phyloP scores from a whole-genome alignment of 78 protist genomes.

The Dictyostelium firmibasis region DNA sequence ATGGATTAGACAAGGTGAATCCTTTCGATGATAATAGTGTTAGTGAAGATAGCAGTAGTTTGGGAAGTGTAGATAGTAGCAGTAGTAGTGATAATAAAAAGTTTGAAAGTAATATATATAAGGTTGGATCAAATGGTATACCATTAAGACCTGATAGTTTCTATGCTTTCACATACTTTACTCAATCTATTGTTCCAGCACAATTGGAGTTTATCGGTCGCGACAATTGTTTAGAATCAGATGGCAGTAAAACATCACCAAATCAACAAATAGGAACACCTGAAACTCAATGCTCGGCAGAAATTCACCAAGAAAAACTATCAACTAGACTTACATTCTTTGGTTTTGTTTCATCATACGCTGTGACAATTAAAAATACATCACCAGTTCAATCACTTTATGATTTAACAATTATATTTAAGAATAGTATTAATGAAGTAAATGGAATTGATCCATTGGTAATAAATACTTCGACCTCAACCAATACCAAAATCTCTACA shows the following conservation, averaged over 20 bases:
- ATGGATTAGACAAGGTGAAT: constrained; percentile 3
- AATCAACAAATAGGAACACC: neutral
- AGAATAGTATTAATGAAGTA: neutral
- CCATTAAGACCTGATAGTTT: constrained; percentile 18
- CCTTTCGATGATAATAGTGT: neutral
- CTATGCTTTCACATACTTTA: constrained; percentile 30
- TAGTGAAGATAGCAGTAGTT: neutral
- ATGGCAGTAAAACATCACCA: neutral
- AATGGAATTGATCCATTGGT: neutral
- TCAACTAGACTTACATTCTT: neutral
- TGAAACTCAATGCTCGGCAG: neutral
- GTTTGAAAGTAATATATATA: neutral
- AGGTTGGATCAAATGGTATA: neutral
- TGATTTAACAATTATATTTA: neutral
- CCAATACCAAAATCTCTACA: neutral
- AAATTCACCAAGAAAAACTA: constrained; percentile 1
- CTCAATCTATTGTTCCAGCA: neutral
- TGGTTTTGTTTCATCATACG: neutral
- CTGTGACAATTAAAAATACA: constrained; percentile 8
- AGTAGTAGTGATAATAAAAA: neutral
- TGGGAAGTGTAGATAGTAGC: neutral
- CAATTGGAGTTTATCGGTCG: neutral
- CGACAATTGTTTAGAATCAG: neutral
- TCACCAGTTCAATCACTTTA: constrained; percentile 21
- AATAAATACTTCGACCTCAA: neutral